These are phyloP conservation scores for Collariella sp. DNA, from an alignment of 495 filamentous ascomycete genomes.

Conservation along the genomic window DNA sequence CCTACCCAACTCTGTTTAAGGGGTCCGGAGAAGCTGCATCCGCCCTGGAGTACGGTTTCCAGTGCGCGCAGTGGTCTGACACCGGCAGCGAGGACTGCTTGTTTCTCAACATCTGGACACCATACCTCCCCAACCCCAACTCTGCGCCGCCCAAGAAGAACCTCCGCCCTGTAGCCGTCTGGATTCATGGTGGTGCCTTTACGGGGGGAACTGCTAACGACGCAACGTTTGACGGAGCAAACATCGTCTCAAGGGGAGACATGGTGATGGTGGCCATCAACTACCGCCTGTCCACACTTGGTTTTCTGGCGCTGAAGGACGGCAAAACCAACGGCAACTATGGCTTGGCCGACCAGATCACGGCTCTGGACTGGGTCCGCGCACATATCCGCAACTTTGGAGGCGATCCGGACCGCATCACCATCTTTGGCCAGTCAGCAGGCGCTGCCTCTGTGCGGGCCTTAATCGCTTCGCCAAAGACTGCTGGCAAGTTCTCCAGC, in stretches of 20 bases:
- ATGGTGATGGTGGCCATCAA: conserved; percentile 55
- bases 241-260: conserved; percentile 44
- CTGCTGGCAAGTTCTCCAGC: conserved; percentile 39
- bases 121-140: conserved; percentile 37
- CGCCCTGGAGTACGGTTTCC: conserved; percentile 32
- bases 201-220: conserved; percentile 35
- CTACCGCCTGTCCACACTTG: conserved; percentile 56
- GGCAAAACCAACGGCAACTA: conserved; percentile 47
- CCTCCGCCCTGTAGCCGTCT: conserved; percentile 45
- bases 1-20: conserved; percentile 29
- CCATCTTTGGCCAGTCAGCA: conserved; percentile 48
- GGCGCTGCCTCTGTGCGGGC: conserved; percentile 47
- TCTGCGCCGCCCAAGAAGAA: conserved; percentile 15
- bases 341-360: conserved; percentile 48
- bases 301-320: conserved; percentile 45
- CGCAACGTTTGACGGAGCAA: conserved; percentile 38
- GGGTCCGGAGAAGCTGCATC: conserved; percentile 28
- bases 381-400: conserved; percentile 53
- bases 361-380: conserved; percentile 56
- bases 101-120: conserved; percentile 49
- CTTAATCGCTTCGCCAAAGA: conserved; percentile 44
- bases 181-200: conserved; percentile 42
- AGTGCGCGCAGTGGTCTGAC: conserved; percentile 34
- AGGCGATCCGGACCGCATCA: conserved; percentile 52
- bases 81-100: conserved; percentile 41